Evolutionary conservation across 495 filamentous ascomycete species (phyloP), one percentile per base, ranked within the genome.

Genomic region (Elaphomyces granulatus): DNA sequence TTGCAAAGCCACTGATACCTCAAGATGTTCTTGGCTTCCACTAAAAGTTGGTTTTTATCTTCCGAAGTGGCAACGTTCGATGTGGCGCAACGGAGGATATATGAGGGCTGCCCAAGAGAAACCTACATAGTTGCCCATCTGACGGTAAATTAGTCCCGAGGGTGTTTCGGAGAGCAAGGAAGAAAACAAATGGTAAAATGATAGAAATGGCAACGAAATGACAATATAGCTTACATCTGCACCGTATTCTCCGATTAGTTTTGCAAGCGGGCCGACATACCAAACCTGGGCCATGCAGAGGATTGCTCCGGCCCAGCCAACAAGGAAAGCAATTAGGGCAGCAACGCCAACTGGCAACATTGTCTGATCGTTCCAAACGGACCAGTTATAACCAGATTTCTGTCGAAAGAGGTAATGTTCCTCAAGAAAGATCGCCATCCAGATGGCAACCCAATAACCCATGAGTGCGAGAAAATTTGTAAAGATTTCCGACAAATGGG

Each of bases 401-500:
- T 58, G 47, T 12, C 75, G 71, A 57, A 83, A 83, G 34, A 81
- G 60, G 15, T 76, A 53, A 18, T 78, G 66, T 51, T 84, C 80
- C 49, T 78, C 70, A 3, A 81, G 45, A 2, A 71, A 62, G 28
- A 84, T 77, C 2, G 66, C 66, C 15, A 78, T 60, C 74, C 75
- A 81, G 32, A 79, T 71, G 20, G 68, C 69, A 8, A 78, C 66
- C 78, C 79, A 83, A 52, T 83, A 83, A 17, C 78, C 78, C 75
- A 84, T 83, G 19, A 84, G 55, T 1, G 77, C 71, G 15, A 84
- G 62, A 53, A 83, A 83, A 54, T 83, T 82, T 9, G 69, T 71
- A 45, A 84, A 83, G 44, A 84, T 77, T 14, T 66, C 65, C 3
- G 74, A 68, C 16, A 83, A 61, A 38, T 73, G 42, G 34, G 74